Percentiles rank a stretch among this genome's conserved stretches.
These are phyloP conservation scores for Trametes hirsuta DNA, from an alignment of 1,284 basidiomycete genomes.

Conservation along the genomic window DNA sequence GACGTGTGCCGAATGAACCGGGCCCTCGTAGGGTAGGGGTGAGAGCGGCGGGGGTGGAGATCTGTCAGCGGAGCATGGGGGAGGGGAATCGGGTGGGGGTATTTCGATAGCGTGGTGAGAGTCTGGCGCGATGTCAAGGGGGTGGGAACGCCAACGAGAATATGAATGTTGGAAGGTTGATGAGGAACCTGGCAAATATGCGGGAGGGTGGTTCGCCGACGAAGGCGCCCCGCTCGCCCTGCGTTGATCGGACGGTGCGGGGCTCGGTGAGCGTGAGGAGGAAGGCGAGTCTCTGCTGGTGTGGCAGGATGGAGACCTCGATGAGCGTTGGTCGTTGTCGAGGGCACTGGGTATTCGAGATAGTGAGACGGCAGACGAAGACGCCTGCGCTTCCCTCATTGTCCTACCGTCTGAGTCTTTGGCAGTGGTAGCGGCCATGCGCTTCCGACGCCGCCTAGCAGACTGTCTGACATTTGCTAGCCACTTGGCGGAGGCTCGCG, in stretches of 20 bases:
- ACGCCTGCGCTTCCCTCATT: constrained; percentile 17
- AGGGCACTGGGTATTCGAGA: constrained; percentile 8
- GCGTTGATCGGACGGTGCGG: background rate
- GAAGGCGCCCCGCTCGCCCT: background rate
- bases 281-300: background rate
- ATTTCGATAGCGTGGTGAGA: constrained; percentile 6
- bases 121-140: constrained; percentile 6
- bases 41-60: constrained; percentile 7
- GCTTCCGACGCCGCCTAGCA: constrained; percentile 53
- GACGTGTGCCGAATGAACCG: constrained; percentile 56
- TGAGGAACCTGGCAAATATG: constrained; percentile 17
- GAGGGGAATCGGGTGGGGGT: constrained; percentile 1
- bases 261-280: constrained; percentile 16
- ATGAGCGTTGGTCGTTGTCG: constrained; percentile 3
- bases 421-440: constrained; percentile 7
- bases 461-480: constrained; percentile 58
- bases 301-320: constrained; percentile 11
- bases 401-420: constrained; percentile 22
- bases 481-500: constrained; percentile 65
- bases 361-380: constrained; percentile 26
- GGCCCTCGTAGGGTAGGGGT: constrained; percentile 23
- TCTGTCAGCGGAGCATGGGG: constrained; percentile 2
- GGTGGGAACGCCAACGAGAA: constrained; percentile 6
- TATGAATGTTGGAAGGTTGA: background rate
- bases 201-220: constrained; percentile 22